Evolutionary conservation across 108 stramenopile species (phyloP).

Genomic region (Stephanodiscus triporus): DNA sequence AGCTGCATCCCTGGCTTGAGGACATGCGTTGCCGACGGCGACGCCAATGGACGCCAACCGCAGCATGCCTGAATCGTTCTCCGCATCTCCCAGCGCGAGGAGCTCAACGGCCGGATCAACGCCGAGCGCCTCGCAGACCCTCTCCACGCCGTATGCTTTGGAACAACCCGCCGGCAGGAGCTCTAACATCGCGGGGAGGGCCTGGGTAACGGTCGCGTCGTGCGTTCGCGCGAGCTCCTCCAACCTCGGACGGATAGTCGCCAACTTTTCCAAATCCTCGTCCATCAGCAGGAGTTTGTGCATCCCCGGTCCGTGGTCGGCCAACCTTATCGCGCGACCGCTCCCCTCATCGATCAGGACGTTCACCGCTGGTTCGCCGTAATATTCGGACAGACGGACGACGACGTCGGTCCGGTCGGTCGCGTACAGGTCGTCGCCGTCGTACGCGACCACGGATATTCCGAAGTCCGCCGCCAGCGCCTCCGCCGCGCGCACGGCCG

Average conservation of each 20-base stretch:
- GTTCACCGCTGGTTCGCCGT: slow-evolving; percentile 79
- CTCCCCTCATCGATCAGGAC: slow-evolving; percentile 21
- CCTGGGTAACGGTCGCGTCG: slow-evolving; percentile 76
- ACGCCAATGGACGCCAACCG: slow-evolving; percentile 78
- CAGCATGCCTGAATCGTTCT: slow-evolving; percentile 92
- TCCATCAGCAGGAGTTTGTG: slow-evolving; percentile 91
- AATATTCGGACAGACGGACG: slow-evolving; percentile 65
- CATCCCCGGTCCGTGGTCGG: slow-evolving; percentile 48
- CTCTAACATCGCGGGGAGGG: slow-evolving; percentile 92
- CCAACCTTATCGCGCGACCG: slow-evolving; percentile 25
- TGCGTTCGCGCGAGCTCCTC: slow-evolving; percentile 64
- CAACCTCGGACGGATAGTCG: slow-evolving; percentile 63
- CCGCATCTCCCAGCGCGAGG: slow-evolving; percentile 91
- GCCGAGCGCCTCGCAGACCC: slow-evolving; percentile 75
- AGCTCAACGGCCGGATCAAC: slow-evolving; percentile 68
- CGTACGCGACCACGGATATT: slow-evolving; percentile 81
- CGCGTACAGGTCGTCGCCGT: slow-evolving; percentile 82
- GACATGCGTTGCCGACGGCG: slow-evolving; percentile 86
- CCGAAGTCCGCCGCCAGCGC: slow-evolving; percentile 59
- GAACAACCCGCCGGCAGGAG: slow-evolving; percentile 86
- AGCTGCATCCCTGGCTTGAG: slow-evolving; percentile 69
- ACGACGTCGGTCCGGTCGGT: slow-evolving; percentile 60
- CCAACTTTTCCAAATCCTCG: slow-evolving; percentile 64
- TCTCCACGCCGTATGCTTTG: slow-evolving; percentile 86
- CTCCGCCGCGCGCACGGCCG: slow-evolving; percentile 68